Percentiles rank a stretch among this genome's conserved stretches.
phyloP scores from a whole-genome alignment of 2,329 filamentous ascomycete species.

The Drechslerella stenobrocha region DNA sequence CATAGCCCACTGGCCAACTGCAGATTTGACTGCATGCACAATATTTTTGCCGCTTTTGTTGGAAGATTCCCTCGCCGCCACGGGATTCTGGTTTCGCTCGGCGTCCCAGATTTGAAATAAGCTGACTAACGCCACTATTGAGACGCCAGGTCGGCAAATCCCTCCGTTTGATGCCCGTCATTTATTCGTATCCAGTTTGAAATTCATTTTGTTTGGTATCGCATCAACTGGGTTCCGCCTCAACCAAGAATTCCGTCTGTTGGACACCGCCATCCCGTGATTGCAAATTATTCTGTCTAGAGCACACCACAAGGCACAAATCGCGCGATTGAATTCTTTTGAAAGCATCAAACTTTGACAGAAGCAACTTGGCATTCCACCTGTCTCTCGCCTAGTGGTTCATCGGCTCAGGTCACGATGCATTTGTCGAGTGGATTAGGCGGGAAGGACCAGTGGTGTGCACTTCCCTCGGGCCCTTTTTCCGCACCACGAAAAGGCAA shows the following conservation, averaged over 20 bases:
- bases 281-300: slow-evolving; percentile 24
- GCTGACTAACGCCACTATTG: not conserved
- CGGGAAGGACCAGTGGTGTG: not conserved
- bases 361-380: slow-evolving; percentile 10
- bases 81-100: not conserved
- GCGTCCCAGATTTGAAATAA: slow-evolving; percentile 1
- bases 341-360: not conserved
- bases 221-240: not conserved
- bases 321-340: slow-evolving; percentile 2
- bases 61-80: not conserved
- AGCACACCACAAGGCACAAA: slow-evolving; percentile 30
- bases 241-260: not conserved
- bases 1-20: slow-evolving; percentile 1
- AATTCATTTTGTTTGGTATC: not conserved
- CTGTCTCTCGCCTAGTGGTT: slow-evolving; percentile 40
- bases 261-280: slow-evolving; percentile 46
- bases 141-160: not conserved
- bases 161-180: not conserved
- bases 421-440: slow-evolving; percentile 12
- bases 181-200: not conserved
- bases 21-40: not conserved
- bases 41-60: not conserved
- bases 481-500: not conserved
- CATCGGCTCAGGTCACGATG: slow-evolving; percentile 34
- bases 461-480: not conserved